These are phyloP conservation scores for Arachis stenosperma DNA, from an alignment of 306 rosid genomes.

Conservation along the genomic window DNA sequence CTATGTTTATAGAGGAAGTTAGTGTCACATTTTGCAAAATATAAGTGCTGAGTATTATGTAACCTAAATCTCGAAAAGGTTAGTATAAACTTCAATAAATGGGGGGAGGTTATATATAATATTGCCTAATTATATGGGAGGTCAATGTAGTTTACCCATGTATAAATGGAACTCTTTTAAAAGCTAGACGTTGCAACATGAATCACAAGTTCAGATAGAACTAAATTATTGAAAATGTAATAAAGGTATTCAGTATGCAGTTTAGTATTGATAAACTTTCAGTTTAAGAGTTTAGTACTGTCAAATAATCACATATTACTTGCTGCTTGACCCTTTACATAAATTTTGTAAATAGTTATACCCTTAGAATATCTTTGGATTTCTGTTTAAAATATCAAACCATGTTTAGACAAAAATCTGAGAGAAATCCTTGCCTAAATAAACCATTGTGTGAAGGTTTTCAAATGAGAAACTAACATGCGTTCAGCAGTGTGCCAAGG, in stretches of 20 bases:
- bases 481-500: background rate
- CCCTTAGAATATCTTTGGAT: background rate
- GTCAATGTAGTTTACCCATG: no score
- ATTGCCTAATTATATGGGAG: no score
- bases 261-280: background rate
- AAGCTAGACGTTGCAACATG: constrained; percentile 22
- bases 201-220: constrained; percentile 22
- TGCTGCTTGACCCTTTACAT: background rate
- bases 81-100: no score
- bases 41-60: no score
- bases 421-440: background rate
- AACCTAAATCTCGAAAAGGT: no score
- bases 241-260: background rate
- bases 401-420: background rate
- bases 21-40: no score
- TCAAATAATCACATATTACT: background rate
- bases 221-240: constrained; percentile 2
- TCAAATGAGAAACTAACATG: background rate
- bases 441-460: background rate
- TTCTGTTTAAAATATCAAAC: background rate
- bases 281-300: background rate
- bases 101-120: no score
- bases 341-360: background rate
- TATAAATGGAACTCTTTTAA: background rate
- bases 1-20: no score